Percentiles rank a stretch among this genome's conserved stretches.
phyloP scores from a whole-genome alignment of 306 rosid genomes.

The Malus sieversii region DNA sequence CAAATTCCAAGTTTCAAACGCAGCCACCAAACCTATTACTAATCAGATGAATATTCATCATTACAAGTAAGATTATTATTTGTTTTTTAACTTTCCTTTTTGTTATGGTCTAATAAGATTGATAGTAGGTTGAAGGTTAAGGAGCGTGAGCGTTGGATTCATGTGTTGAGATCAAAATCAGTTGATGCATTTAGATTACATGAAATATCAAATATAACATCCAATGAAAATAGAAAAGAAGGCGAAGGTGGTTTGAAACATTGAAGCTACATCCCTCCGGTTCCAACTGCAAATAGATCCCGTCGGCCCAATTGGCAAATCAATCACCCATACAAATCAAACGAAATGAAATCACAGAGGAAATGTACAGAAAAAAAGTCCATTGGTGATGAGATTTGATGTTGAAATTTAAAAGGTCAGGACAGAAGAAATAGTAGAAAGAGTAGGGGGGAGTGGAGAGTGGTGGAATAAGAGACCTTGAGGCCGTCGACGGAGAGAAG shows the following conservation, averaged over 20 bases:
- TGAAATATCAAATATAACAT: neutral
- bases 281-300: neutral
- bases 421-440: too few species aligned
- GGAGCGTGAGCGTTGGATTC: too few species aligned
- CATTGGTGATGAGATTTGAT: neutral
- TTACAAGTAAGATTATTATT: neutral
- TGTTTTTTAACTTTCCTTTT: too few species aligned
- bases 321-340: neutral
- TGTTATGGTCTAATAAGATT: neutral
- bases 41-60: too few species aligned
- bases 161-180: neutral
- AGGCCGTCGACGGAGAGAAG: conserved; percentile 99
- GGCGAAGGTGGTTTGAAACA: neutral
- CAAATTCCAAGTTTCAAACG: neutral
- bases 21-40: neutral
- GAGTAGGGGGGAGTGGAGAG: neutral
- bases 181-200: neutral
- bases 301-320: neutral
- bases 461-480: conserved; percentile 39
- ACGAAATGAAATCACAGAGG: neutral
- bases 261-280: neutral
- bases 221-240: neutral
- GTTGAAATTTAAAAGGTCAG: too few species aligned
- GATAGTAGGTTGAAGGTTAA: neutral
- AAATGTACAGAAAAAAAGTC: too few species aligned